phyloP scores from a whole-genome alignment of 352 stramenopile species.

The Globisporangium camurandrum region DNA sequence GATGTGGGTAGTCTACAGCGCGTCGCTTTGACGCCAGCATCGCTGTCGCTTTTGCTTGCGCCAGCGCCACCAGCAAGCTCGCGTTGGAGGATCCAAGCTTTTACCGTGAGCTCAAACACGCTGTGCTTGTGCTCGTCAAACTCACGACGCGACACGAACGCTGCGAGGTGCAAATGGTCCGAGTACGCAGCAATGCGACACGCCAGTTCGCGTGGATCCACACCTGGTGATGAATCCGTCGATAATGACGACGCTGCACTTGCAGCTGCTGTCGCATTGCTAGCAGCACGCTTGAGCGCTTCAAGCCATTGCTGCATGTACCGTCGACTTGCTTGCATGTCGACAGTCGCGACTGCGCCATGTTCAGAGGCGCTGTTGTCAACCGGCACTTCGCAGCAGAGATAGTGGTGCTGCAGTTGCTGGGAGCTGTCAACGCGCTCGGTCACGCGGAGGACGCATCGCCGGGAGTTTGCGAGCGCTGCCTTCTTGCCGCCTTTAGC shows the following conservation, averaged over 20 bases:
- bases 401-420: slow-evolving; percentile 36
- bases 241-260: not conserved
- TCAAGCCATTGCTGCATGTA: slow-evolving; percentile 45
- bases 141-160: slow-evolving; percentile 24
- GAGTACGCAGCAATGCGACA: slow-evolving; percentile 30
- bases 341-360: slow-evolving; percentile 9
- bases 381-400: slow-evolving; percentile 38
- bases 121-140: slow-evolving; percentile 17
- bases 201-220: slow-evolving; percentile 33
- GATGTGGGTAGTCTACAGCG: too few species aligned
- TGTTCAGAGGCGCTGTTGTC: not conserved
- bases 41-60: not conserved
- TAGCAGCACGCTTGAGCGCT: slow-evolving; percentile 19
- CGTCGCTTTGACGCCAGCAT: too few species aligned
- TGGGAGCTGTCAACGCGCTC: slow-evolving; percentile 16
- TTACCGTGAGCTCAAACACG: slow-evolving; percentile 43
- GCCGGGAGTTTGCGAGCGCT: slow-evolving; percentile 42
- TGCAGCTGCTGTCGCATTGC: not conserved
- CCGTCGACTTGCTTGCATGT: slow-evolving; percentile 26
- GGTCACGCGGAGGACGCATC: slow-evolving; percentile 61
- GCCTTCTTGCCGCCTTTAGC: slow-evolving; percentile 11
- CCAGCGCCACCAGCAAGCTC: slow-evolving; percentile 36
- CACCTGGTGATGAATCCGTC: not conserved
- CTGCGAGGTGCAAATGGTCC: slow-evolving; percentile 45
- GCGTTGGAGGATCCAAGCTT: slow-evolving; percentile 54